These are phyloP conservation scores for Heracleum sosnowskyi DNA, from an alignment of 129 eudicot genomes.

Conservation along the genomic window DNA sequence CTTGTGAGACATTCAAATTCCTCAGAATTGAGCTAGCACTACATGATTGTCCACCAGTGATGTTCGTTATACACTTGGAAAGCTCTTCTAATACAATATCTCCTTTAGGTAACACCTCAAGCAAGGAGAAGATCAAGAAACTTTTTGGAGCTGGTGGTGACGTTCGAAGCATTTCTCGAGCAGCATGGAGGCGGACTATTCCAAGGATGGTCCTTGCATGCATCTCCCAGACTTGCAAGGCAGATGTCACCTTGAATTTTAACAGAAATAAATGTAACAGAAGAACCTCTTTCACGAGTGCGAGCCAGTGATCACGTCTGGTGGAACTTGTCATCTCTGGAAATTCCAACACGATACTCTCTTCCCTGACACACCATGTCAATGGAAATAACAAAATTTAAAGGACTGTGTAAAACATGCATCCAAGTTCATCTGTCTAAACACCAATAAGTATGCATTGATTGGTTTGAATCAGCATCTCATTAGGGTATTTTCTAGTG, in stretches of 20 bases:
- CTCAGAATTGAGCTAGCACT: constrained; percentile 74
- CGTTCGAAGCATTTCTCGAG: constrained; percentile 83
- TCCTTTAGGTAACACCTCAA: constrained; percentile 80
- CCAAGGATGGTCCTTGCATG: constrained; percentile 82
- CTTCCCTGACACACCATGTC: constrained; percentile 38
- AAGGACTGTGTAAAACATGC: neutral
- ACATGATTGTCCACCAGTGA: constrained; percentile 43
- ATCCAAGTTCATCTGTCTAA: neutral
- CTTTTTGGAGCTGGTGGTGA: constrained; percentile 73
- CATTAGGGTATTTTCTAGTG: neutral
- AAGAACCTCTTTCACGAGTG: constrained; percentile 66
- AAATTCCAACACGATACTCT: constrained; percentile 66
- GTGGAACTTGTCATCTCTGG: constrained; percentile 94
- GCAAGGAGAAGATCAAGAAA: constrained; percentile 60
- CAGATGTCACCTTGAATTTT: constrained; percentile 43
- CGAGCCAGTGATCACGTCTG: constrained; percentile 95
- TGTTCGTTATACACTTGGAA: constrained; percentile 44
- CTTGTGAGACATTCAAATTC: constrained; percentile 46
- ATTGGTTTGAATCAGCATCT: neutral
- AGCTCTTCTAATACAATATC: constrained; percentile 66
- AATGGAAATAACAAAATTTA: neutral
- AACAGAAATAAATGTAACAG: constrained; percentile 55
- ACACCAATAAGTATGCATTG: neutral
- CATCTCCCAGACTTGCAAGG: constrained; percentile 67
- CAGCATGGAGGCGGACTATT: constrained; percentile 90